A percentile compares a stretch with the other conserved stretches of the same genome.
Conservation (phyloP, 768 basidiomycete genomes). For the Amylocystis lapponica region DNA sequence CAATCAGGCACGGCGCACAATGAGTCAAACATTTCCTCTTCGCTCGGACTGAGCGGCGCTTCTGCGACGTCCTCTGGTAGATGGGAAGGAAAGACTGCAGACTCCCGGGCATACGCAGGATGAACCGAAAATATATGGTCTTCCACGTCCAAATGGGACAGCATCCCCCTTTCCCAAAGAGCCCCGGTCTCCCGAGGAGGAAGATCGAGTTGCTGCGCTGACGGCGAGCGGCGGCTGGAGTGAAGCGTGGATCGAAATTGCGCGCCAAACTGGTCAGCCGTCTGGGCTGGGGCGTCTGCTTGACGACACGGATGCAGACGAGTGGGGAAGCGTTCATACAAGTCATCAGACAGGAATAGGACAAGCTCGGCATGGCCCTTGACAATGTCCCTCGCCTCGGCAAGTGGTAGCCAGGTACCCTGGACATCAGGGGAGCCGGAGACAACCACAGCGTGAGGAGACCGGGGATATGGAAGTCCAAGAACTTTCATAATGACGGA, state of each 20-base stretch:
- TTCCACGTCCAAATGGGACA: constrained; percentile 16
- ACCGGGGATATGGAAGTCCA: constrained; percentile 34
- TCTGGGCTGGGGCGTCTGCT: constrained; percentile 34
- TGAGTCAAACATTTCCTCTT: constrained; percentile 65
- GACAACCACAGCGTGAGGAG: constrained; percentile 45
- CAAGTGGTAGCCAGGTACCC: constrained; percentile 70
- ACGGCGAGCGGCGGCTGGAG: constrained; percentile 27
- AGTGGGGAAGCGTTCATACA: constrained; percentile 58
- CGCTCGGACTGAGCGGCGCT: constrained; percentile 58
- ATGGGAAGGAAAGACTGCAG: constrained; percentile 2
- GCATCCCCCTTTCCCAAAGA: constrained; percentile 18
- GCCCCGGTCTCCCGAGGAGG: constrained; percentile 15
- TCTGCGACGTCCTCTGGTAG: constrained; percentile 26
- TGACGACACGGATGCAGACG: constrained; percentile 46
- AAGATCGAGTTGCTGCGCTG: constrained; percentile 18
- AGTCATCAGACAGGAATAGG: constrained; percentile 55
- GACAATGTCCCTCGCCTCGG: constrained; percentile 46
- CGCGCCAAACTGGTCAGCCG: constrained; percentile 56
- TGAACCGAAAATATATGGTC: constrained; percentile 23
- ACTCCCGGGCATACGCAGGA: constrained; percentile 11
- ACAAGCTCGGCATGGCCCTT: constrained; percentile 44
- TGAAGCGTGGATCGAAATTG: constrained; percentile 50
- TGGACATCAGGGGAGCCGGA: constrained; percentile 45
- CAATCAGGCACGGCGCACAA: constrained; percentile 39
- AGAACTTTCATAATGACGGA: constrained; percentile 48